phyloP scores from a whole-genome alignment of 1,284 basidiomycete genomes.

The Grifola frondosa region DNA sequence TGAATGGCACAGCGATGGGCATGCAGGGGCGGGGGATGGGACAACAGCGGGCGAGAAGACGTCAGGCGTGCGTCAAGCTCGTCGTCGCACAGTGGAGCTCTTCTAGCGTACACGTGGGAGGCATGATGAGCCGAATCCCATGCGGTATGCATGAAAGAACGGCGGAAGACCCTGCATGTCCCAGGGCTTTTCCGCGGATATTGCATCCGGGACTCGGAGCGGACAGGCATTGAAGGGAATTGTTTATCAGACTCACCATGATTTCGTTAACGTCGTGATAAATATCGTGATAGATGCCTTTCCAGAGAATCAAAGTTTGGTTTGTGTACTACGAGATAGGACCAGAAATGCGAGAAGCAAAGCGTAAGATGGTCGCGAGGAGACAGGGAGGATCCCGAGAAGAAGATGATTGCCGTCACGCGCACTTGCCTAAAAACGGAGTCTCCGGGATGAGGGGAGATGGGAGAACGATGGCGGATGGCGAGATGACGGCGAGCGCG shows the following conservation, averaged over 20 bases:
- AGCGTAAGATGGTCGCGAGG: constrained; percentile 13
- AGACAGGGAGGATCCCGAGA: constrained; percentile 8
- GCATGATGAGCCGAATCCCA: constrained; percentile 14
- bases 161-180: constrained; percentile 14
- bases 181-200: constrained; percentile 20
- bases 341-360: constrained; percentile 6
- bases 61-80: constrained; percentile 8
- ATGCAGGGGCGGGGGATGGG: constrained; percentile 12
- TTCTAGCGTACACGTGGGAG: constrained; percentile 24
- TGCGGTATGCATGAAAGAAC: constrained; percentile 15
- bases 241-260: constrained; percentile 25
- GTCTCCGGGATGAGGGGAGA: no score
- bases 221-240: no score
- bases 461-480: no score
- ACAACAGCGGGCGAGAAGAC: constrained; percentile 9
- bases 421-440: no score
- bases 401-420: constrained; percentile 15
- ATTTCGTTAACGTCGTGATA: constrained; percentile 15
- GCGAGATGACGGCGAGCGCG: no score
- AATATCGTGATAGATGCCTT: constrained; percentile 20
- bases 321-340: constrained; percentile 4
- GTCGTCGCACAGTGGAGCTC: constrained; percentile 13
- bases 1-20: constrained; percentile 6
- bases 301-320: constrained; percentile 8
- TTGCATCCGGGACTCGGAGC: no score